These are phyloP conservation scores for Casuarina equisetifolia DNA, from an alignment of 306 rosid genomes.

Conservation along the genomic window DNA sequence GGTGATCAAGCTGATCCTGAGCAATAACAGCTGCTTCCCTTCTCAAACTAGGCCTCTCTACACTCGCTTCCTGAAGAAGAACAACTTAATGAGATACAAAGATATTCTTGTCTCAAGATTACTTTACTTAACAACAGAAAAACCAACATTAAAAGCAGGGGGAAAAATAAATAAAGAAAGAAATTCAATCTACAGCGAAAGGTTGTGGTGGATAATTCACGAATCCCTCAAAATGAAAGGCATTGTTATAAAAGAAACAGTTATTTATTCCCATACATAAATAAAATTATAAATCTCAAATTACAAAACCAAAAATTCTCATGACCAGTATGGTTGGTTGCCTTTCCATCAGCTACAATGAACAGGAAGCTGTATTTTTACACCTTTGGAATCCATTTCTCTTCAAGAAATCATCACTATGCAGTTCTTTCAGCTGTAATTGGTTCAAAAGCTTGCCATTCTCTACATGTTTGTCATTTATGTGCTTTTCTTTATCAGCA, in stretches of 20 bases:
- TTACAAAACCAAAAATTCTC: background rate
- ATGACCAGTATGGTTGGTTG: background rate
- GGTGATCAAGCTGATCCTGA: slow-evolving; percentile 36
- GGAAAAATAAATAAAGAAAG: background rate
- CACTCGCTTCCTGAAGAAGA: slow-evolving; percentile 42
- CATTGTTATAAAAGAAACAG: slow-evolving; percentile 5
- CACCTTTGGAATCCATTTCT: background rate
- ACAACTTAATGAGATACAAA: slow-evolving; percentile 11
- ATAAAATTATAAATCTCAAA: background rate
- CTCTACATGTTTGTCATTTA: slow-evolving; percentile 14
- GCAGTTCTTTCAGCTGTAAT: background rate
- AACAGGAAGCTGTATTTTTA: background rate
- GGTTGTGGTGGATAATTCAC: background rate
- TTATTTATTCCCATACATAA: background rate
- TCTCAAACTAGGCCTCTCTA: slow-evolving; percentile 33
- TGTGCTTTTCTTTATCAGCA: slow-evolving; percentile 10
- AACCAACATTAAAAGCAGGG: background rate
- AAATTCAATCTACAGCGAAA: background rate
- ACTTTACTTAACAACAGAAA: background rate
- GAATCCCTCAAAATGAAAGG: background rate
- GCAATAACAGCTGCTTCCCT: slow-evolving; percentile 30
- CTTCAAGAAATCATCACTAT: background rate
- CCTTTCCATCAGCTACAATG: background rate
- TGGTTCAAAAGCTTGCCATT: slow-evolving; percentile 1
- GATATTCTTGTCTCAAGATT: slow-evolving; percentile 10